Evolutionary conservation across 768 basidiomycete genomes (phyloP), one percentile per base, ranked within the genome.

Genomic region (Lactarius trivialis): DNA sequence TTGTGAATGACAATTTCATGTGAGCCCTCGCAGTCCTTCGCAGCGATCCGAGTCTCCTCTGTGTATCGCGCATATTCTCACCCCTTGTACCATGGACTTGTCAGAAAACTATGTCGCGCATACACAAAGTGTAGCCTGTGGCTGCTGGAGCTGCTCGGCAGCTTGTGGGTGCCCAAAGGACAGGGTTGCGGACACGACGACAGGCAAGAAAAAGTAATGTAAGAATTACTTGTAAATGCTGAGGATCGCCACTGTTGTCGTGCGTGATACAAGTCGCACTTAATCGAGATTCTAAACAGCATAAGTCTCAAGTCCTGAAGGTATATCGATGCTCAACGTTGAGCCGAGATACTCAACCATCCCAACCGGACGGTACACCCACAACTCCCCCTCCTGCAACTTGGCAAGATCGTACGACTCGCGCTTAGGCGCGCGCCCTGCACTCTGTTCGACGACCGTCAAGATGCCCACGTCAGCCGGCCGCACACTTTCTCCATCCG

Each of bases 351-450:
- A 74, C 54, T 53, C 68, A 66, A 73, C 64, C 75, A 80, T 75
- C n/a, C 75, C 67, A 32, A 82, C 74, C 7, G 82, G 82, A 39
- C 83, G 69, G 65, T 83, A 84, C 32, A 84, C 78, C 82, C 82
- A 83, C 58, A 84, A 71, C 70, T 83, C 81, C 4, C 83, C 83
- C 65, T 76, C 71, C 63, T 76, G 73, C 56, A 85, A 70, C 50
- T 70, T 71, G 24, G 68, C 68, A 60, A 84, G 69, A 63, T 79
- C 77, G 67, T 83, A 84, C 19, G 70, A 75, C 41, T 63, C 65
- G 43, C 74, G 67, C 60, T 70, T 64, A 34, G 83, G 83, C 19
- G 74, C 73, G 34, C 68, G 69, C 4, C 77, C 76, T 28, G 76
- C 72, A 45, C 78, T 77, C 69, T 85, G 83, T 67, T 85, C 83